Conservation (phyloP, 176 grass and related monocot species). For the Eragrostis curvula region DNA sequence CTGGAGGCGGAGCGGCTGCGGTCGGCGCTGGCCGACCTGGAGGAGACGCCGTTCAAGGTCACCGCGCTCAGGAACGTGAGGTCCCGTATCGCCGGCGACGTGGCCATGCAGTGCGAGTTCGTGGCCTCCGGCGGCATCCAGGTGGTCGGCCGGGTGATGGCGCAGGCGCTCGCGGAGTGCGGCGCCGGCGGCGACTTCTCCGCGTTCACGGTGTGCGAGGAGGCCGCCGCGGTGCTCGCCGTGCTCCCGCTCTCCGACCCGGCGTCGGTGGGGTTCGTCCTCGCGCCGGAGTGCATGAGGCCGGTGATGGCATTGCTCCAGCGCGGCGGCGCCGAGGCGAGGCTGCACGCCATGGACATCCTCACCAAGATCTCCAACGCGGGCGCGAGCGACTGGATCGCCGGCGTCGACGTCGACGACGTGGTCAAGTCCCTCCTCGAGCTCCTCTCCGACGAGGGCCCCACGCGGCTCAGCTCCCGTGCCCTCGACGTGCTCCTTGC, state of each 20-base stretch:
- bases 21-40: conserved; percentile 45
- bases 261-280: conserved; percentile 39
- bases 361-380: conserved; percentile 62
- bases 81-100: conserved; percentile 43
- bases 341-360: conserved; percentile 67
- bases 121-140: conserved; percentile 54
- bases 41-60: conserved; percentile 85
- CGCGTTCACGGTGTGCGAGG: conserved; percentile 67
- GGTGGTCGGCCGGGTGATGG: conserved; percentile 53
- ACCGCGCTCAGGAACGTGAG: conserved; percentile 59
- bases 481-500: conserved; percentile 71
- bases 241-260: conserved; percentile 54
- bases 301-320: conserved; percentile 63
- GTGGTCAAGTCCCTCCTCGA: conserved; percentile 81
- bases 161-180: conserved; percentile 47
- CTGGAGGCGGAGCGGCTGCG: conserved; percentile 49
- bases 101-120: conserved; percentile 55
- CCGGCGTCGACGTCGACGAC: conserved; percentile 40
- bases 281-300: conserved; percentile 51
- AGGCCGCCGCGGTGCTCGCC: conserved; percentile 68
- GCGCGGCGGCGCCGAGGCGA: conserved; percentile 73
- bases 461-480: conserved; percentile 73
- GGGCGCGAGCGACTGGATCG: conserved; percentile 48
- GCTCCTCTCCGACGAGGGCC: conserved; percentile 74
- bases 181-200: conserved; percentile 56